phyloP scores from a whole-genome alignment of 352 stramenopile species.

The Sclerospora graminicola region DNA sequence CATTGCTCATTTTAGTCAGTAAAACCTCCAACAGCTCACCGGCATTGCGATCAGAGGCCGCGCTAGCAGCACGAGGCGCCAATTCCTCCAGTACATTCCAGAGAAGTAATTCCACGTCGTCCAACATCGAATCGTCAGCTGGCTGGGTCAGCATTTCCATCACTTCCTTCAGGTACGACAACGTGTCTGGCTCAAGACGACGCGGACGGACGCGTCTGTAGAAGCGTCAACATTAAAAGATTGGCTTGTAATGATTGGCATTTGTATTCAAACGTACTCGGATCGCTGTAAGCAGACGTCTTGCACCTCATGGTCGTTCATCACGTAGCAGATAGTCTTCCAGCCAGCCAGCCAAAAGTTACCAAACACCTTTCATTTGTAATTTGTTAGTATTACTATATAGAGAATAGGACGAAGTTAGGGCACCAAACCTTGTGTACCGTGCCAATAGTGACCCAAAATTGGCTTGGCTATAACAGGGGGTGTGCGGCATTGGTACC shows the following conservation, averaged over 20 bases:
- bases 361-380: neutral
- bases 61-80: conserved; percentile 58
- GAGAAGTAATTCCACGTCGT: conserved; percentile 51
- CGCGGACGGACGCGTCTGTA: conserved; percentile 58
- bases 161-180: conserved; percentile 79
- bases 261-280: conserved; percentile 13
- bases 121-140: conserved; percentile 38
- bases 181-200: conserved; percentile 61
- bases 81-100: conserved; percentile 80
- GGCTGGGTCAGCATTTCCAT: conserved; percentile 57
- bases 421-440: too few relatives aligned
- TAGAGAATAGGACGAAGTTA: too few relatives aligned
- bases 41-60: conserved; percentile 64
- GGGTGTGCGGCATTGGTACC: too few relatives aligned
- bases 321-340: neutral
- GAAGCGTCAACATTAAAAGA: neutral
- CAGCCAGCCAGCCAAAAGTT: conserved; percentile 6
- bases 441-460: too few relatives aligned
- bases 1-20: conserved; percentile 58
- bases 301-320: conserved; percentile 12
- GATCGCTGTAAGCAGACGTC: conserved; percentile 11
- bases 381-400: too few relatives aligned
- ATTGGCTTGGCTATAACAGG: too few relatives aligned
- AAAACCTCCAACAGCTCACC: conserved; percentile 62
- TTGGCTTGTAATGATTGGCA: neutral